These are phyloP conservation scores for Paragyromitra xinjiangensis DNA, from an alignment of 495 filamentous ascomycete genomes.

Conservation along the genomic window DNA sequence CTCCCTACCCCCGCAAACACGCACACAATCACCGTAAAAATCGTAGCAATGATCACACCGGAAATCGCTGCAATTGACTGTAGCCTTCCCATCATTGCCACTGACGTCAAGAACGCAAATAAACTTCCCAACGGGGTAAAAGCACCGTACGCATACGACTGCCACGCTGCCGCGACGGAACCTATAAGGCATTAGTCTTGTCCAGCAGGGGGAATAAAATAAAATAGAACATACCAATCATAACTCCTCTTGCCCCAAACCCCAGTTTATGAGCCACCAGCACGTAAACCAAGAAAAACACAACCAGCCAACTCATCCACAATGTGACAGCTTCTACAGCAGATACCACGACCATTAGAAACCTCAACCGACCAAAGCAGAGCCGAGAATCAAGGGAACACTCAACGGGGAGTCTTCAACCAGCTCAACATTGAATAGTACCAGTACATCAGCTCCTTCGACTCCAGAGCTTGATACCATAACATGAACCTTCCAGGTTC, in stretches of 20 bases:
- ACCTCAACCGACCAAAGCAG: background rate
- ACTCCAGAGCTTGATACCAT: conserved; percentile 3
- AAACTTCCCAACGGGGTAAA: conserved; percentile 15
- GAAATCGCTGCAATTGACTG: background rate
- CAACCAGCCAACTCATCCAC: conserved; percentile 16
- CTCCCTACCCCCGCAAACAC: background rate
- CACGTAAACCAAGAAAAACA: background rate
- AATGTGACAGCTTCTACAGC: conserved; percentile 18
- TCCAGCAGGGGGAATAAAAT: background rate
- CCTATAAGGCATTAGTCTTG: conserved; percentile 2
- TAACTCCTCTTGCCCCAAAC: conserved; percentile 23
- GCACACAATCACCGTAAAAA: conserved; percentile 2
- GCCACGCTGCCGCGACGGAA: conserved; percentile 24
- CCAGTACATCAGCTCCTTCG: background rate
- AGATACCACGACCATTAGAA: conserved; percentile 3
- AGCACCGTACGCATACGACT: conserved; percentile 34
- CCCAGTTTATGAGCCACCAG: conserved; percentile 1
- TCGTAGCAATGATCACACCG: conserved; percentile 17
- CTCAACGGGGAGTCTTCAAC: conserved; percentile 30
- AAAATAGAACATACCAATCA: conserved; percentile 2
- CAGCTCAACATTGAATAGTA: conserved; percentile 1
- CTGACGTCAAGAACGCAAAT: conserved; percentile 31
- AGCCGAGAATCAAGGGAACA: background rate
- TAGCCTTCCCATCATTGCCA: conserved; percentile 31
- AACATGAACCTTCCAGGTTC: conserved; percentile 21